Evolutionary conservation across 345 rosid species (phyloP), one percentile per base, ranked within the genome.

Genomic region (Carallia pectinifolia): DNA sequence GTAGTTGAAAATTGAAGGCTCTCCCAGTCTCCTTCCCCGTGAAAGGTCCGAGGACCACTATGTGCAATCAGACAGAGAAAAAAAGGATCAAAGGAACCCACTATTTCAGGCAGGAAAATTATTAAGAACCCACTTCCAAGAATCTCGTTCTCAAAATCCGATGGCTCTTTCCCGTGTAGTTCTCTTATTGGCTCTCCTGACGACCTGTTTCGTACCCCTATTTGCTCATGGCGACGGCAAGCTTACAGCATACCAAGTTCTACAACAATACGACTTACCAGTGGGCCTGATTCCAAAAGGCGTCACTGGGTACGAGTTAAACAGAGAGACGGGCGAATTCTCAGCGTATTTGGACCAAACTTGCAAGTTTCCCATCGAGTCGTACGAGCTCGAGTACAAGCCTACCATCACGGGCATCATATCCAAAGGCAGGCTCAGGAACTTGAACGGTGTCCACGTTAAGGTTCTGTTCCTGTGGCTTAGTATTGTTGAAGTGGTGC

Each of bases 391-490:
- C 48, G 72, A 80, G 72, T 88, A 87, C 84, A 79, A 76, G 50
- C 74, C 90, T 29, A 81, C 77, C 1, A 76, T 90, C 73, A 67
- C 71, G 4, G 91, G 96, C 36, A 79, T 81, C 44, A 81, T 88
- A 38, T 67, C 82, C 30, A 72, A 58, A 13, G 83, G 77, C 18
- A 82, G 47, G 72, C 77, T 90, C 73, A 70, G 23, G 17, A 74
- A 72, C 4, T 68, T 90, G 78, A 48, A 62, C 23, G 96, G 96
- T 3, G 82, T 85, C 12, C 76, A 77, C 34, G 93, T 90, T 27
- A 84, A 82, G 74, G 80, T 89, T 10, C 59, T 86, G 52, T 64
- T 90, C 0, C 58, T 90, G 7, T 90, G 98, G 98, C 58, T 87
- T 33, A 75, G 62, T 61, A 85, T 89, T 16, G 79, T 64, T 36